Conservation (phyloP, 495 filamentous ascomycete genomes). For the Penicillium egyptiacum region DNA sequence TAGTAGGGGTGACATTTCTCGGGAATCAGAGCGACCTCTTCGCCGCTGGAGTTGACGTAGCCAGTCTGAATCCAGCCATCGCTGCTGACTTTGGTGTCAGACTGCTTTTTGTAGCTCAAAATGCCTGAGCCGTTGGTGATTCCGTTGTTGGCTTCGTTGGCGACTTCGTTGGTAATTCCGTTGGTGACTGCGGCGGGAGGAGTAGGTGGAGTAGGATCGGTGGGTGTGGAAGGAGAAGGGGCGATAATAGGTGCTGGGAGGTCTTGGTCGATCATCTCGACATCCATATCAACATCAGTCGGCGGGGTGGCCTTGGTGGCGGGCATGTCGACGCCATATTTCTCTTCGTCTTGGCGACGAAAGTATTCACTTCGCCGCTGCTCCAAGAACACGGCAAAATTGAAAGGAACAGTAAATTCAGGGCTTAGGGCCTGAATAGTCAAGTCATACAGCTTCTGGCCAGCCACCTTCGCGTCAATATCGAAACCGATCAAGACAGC, state of each 20-base stretch:
- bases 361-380: conserved; percentile 25
- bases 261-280: background rate
- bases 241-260: background rate
- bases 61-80: conserved; percentile 42
- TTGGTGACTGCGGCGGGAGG: background rate
- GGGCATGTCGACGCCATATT: background rate
- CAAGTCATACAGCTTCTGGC: conserved; percentile 29
- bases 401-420: conserved; percentile 20
- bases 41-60: conserved; percentile 33
- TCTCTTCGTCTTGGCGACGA: conserved; percentile 5
- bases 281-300: background rate
- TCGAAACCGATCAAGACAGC: conserved; percentile 7
- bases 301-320: background rate
- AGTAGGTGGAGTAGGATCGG: conserved; percentile 12
- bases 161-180: too few species aligned
- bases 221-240: conserved; percentile 15
- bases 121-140: conserved; percentile 1
- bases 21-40: conserved; percentile 34
- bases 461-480: conserved; percentile 18
- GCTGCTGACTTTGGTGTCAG: conserved; percentile 22
- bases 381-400: conserved; percentile 17
- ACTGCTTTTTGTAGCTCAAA: conserved; percentile 16
- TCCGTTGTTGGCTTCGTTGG: too few species aligned
- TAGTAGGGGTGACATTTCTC: conserved; percentile 28
- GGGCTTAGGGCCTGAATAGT: conserved; percentile 26